Base-by-base conservation (phyloP, 495 filamentous ascomycete species). In the Penicillium flavigenum region DNA sequence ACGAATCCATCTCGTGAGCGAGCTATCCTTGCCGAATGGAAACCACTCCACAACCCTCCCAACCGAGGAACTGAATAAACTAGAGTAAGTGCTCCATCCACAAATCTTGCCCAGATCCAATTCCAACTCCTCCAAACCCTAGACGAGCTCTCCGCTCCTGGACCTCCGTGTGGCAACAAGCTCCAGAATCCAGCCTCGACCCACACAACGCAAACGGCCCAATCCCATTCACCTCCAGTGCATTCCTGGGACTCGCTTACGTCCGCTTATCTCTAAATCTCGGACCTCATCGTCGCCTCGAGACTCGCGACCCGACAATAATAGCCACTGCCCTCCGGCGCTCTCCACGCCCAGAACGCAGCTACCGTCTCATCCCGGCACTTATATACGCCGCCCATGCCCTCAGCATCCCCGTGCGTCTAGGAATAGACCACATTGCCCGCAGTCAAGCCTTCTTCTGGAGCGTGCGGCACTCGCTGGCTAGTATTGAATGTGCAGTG, bases 401-500 rank as follows among this genome's bases (percentile, higher is more conserved):
- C 5, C 62, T 76, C n/a, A 72, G 72, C 22, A 73, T 76, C 9
- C 74, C 74, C 5, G 72, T 76, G 1, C 63, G 71, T 6, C 47
- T 76, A 12, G 74, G 74, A 0, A 70, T 81, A 9, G 69, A 75
- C 20, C 73, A 75, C 20, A 75, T 80, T 47, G 78, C 77, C 8
- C 71, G 65, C 36, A 76, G 70, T 16, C 73, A 79, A 54, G 75
- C 75, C 4, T 76, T 79, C 32, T 76, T 78, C 45, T 81, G 78
- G 79, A 76, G 74, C 42, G 74, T 79, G 11, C 71, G 75, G 20
- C 77, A 81, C 59, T 78, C 77, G 0, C 65, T 80, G 16, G 76
- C 72, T 8, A 77, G 73, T 51, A 64, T 80, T 11, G 78, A 81
- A 59, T 81, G 76, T 50, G 79, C 76, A 0, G 67, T 80, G 5